These are phyloP conservation scores for Pseudogymnoascus sp. DNA, from an alignment of 2,329 filamentous ascomycete genomes.

Conservation along the genomic window DNA sequence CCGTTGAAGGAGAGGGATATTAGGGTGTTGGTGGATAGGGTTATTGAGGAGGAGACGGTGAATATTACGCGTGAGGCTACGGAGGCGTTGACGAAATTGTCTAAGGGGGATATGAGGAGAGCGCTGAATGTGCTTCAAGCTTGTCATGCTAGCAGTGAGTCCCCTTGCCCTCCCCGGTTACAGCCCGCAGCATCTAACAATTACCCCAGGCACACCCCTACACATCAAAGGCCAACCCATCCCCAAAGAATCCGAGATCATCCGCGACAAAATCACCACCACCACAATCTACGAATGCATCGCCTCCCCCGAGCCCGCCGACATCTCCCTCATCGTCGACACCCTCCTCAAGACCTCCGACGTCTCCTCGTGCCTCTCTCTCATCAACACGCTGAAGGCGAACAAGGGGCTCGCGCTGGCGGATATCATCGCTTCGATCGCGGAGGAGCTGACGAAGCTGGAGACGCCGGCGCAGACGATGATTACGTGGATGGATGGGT, in stretches of 20 bases:
- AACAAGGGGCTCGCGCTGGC: slow-evolving; percentile 82
- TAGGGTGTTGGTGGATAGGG: slow-evolving; percentile 73
- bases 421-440: slow-evolving; percentile 81
- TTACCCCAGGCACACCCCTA: slow-evolving; percentile 55
- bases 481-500: slow-evolving; percentile 82
- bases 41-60: slow-evolving; percentile 79
- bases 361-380: slow-evolving; percentile 80
- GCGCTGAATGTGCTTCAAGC: slow-evolving; percentile 94
- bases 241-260: slow-evolving; percentile 54
- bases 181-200: not conserved
- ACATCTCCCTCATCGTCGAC: slow-evolving; percentile 75
- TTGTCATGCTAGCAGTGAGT: slow-evolving; percentile 82
- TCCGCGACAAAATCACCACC: slow-evolving; percentile 81
- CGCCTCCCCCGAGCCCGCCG: slow-evolving; percentile 83
- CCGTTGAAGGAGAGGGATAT: slow-evolving; percentile 88
- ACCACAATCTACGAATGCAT: slow-evolving; percentile 95
- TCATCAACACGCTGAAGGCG: slow-evolving; percentile 79
- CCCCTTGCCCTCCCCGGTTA: not conserved
- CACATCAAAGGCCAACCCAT: slow-evolving; percentile 52
- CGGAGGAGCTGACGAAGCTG: slow-evolving; percentile 72
- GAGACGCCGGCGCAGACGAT: slow-evolving; percentile 82
- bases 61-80: slow-evolving; percentile 74
- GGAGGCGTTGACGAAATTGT: slow-evolving; percentile 75
- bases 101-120: slow-evolving; percentile 92
- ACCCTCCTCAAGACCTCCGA: slow-evolving; percentile 79